These are phyloP conservation scores for Botrytis cinerea DNA, from an alignment of 2,329 filamentous ascomycete species.

Conservation along the genomic window DNA sequence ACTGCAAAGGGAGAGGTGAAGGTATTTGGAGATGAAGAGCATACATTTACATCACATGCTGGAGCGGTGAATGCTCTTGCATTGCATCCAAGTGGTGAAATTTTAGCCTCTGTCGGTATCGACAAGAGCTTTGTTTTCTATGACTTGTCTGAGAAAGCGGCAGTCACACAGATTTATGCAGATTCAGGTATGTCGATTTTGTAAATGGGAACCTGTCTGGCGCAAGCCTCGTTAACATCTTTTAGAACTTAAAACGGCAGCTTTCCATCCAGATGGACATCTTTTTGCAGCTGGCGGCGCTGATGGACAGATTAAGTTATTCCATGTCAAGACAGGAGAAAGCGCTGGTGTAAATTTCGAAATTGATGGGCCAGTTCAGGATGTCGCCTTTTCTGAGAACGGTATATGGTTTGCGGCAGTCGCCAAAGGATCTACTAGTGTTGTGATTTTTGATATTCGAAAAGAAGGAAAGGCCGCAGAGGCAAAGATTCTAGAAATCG, in stretches of 20 bases:
- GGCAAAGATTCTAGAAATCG: conserved; percentile 84
- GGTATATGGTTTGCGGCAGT: conserved; percentile 92
- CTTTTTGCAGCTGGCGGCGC: conserved; percentile 82
- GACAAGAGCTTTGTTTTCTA: conserved; percentile 95
- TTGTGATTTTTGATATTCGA: conserved; percentile 89
- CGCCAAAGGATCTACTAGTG: conserved; percentile 72
- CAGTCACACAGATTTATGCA: conserved; percentile 76
- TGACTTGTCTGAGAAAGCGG: conserved; percentile 67
- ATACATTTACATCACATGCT: conserved; percentile 75
- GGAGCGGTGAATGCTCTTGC: conserved; percentile 77
- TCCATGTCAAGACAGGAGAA: conserved; percentile 78
- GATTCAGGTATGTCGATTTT: conserved; percentile 66
- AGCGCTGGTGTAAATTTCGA: conserved; percentile 70
- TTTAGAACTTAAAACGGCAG: conserved; percentile 59
- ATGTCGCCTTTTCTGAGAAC: conserved; percentile 89
- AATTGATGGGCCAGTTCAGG: conserved; percentile 68
- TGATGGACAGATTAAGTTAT: conserved; percentile 82
- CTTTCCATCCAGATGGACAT: conserved; percentile 97
- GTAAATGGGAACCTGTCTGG: neutral
- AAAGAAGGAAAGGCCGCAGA: conserved; percentile 82
- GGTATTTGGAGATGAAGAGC: conserved; percentile 70
- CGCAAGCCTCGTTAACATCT: neutral
- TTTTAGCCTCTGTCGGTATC: conserved; percentile 82
- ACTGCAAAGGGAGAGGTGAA: conserved; percentile 62
- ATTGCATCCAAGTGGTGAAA: conserved; percentile 77